These are phyloP conservation scores for Clitoria ternatea DNA, from an alignment of 306 rosid species.

Conservation along the genomic window DNA sequence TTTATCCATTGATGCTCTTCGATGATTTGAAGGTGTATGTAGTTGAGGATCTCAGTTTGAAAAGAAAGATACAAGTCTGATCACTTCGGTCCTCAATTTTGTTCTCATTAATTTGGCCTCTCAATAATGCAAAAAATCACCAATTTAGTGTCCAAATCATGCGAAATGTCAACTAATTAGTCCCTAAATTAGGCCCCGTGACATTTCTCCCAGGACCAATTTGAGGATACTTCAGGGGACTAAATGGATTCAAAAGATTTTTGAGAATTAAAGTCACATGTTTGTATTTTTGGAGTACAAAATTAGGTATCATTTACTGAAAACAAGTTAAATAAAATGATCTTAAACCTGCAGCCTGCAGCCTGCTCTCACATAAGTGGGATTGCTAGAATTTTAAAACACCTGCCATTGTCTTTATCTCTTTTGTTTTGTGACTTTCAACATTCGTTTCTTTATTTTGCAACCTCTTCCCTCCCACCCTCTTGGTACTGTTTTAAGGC, in stretches of 20 bases:
- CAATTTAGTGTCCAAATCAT: too few species aligned
- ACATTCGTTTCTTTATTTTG: neutral
- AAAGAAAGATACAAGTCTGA: neutral
- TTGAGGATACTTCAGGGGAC: neutral
- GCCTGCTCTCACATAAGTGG: neutral
- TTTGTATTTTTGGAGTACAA: neutral
- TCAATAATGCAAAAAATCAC: neutral
- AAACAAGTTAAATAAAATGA: neutral
- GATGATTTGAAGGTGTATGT: too few species aligned
- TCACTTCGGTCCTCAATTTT: neutral
- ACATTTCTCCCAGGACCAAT: neutral
- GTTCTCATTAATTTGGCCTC: neutral
- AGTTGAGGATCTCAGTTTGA: neutral
- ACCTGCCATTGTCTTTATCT: neutral
- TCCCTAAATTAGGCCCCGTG: neutral
- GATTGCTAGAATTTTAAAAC: neutral
- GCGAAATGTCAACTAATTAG: neutral
- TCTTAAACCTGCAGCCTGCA: neutral
- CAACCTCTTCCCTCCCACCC: neutral
- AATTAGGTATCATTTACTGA: neutral
- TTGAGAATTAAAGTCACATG: neutral
- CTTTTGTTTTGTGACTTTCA: neutral
- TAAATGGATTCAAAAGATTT: neutral
- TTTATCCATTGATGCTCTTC: too few species aligned
- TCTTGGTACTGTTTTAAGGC: neutral